Conservation (phyloP, 1,139 yeast species). For the Geotrichum armillariae region DNA sequence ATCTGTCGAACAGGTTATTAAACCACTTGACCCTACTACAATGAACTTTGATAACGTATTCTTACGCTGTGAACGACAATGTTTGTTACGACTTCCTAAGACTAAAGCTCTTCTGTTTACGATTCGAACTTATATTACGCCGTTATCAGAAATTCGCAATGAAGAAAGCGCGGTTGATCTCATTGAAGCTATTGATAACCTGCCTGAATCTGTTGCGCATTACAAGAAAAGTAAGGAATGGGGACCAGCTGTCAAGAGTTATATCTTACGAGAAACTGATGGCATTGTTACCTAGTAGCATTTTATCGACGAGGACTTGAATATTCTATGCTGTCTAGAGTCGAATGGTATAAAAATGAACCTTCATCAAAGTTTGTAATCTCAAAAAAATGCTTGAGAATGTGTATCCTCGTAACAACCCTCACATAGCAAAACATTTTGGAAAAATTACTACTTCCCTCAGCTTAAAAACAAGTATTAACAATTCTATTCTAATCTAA, state of each 20-base stretch:
- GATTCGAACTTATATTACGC: conserved; percentile 64
- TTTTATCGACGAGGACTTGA: no score
- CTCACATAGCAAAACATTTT: no score
- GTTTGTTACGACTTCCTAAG: conserved; percentile 57
- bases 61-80: conserved; percentile 63
- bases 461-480: no score
- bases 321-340: no score
- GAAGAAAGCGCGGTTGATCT: conserved; percentile 43
- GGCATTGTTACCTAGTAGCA: conserved; percentile 24
- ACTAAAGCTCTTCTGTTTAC: conserved; percentile 57
- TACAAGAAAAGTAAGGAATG: conserved; percentile 62
- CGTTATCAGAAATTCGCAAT: conserved; percentile 58
- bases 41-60: conserved; percentile 58
- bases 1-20: conserved; percentile 26
- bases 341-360: no score
- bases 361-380: no score
- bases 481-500: background rate
- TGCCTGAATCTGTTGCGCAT: conserved; percentile 57
- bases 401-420: no score
- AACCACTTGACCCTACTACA: conserved; percentile 42
- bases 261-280: conserved; percentile 37
- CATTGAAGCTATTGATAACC: conserved; percentile 55
- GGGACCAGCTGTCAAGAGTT: conserved; percentile 63
- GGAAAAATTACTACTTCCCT: no score
- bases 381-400: no score